These are phyloP conservation scores for Diospyros lotus DNA, from an alignment of 148 eudicot genomes.

Conservation along the genomic window DNA sequence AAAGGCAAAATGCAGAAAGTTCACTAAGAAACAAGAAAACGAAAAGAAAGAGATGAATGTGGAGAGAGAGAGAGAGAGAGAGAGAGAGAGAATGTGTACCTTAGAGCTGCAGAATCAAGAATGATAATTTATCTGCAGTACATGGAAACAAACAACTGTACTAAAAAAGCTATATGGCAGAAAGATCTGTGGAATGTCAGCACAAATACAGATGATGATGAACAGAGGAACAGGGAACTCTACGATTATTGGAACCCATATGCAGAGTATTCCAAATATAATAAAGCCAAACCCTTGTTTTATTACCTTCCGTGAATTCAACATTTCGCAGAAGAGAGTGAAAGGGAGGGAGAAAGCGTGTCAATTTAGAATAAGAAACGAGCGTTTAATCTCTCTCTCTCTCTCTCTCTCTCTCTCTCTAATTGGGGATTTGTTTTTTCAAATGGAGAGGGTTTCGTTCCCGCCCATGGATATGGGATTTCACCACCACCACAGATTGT, in stretches of 20 bases:
- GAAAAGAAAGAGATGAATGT: slow-evolving; percentile 19
- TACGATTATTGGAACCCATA: not conserved
- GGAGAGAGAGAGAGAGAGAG: not conserved
- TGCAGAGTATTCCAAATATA: slow-evolving; percentile 20
- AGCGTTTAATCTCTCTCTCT: not conserved
- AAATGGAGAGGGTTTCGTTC: slow-evolving; percentile 19
- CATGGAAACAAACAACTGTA: slow-evolving; percentile 6
- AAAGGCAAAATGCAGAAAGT: slow-evolving; percentile 1
- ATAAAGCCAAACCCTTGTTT: no score
- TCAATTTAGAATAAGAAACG: no score
- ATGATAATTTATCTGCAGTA: not conserved
- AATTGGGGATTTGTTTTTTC: not conserved
- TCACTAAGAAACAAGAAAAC: slow-evolving; percentile 11
- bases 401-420: no score
- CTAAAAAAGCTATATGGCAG: slow-evolving; percentile 4
- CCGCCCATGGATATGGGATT: slow-evolving; percentile 24
- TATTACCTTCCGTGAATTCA: no score
- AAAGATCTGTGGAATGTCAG: slow-evolving; percentile 33
- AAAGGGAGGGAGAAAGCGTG: no score
- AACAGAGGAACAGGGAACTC: not conserved
- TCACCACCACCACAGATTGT: not conserved
- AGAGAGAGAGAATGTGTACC: slow-evolving; percentile 8
- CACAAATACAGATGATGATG: slow-evolving; percentile 8
- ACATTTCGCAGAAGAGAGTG: no score
- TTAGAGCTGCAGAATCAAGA: not conserved